Conservation (phyloP, 2,329 filamentous ascomycete species). For the Chrysosphaeria jannelii region DNA sequence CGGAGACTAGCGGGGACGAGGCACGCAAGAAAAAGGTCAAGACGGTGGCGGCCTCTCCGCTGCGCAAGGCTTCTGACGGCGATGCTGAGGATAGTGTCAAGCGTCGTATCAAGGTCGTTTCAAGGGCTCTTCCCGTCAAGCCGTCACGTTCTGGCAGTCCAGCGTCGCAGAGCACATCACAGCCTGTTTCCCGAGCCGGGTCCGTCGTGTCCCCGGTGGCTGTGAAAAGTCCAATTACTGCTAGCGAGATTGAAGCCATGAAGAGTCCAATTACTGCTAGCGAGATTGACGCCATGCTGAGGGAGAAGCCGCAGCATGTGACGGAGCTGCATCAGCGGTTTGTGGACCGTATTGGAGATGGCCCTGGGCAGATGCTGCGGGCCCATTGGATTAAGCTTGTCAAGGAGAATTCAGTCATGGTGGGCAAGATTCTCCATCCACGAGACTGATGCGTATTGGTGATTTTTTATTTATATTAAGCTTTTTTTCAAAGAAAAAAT, state of each 20-base stretch:
- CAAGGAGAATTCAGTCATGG: constrained; percentile 20
- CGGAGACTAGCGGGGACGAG: constrained; percentile 78
- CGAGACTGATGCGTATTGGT: too few relatives aligned
- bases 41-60: constrained; percentile 17
- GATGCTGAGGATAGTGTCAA: constrained; percentile 11
- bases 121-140: too few relatives aligned
- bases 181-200: constrained; percentile 2
- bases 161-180: too few relatives aligned
- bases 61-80: too few relatives aligned
- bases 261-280: too few relatives aligned
- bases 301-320: constrained; percentile 17
- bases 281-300: constrained; percentile 23
- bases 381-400: constrained; percentile 28
- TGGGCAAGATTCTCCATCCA: too few relatives aligned
- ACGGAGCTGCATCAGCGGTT: constrained; percentile 23
- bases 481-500: too few relatives aligned
- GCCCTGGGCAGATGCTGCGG: constrained; percentile 19
- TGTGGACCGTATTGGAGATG: constrained; percentile 19
- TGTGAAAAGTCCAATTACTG: too few relatives aligned
- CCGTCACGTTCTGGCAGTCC: too few relatives aligned
- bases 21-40: constrained; percentile 51
- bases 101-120: constrained; percentile 27
- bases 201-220: constrained; percentile 5
- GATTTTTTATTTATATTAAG: too few relatives aligned
- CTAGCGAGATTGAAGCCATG: constrained; percentile 14